A percentile compares a stretch with the other conserved stretches of the same genome.
Evolutionary conservation across 2,329 filamentous ascomycete species (phyloP).

Genomic region (Cordyceps fumosorosea): DNA sequence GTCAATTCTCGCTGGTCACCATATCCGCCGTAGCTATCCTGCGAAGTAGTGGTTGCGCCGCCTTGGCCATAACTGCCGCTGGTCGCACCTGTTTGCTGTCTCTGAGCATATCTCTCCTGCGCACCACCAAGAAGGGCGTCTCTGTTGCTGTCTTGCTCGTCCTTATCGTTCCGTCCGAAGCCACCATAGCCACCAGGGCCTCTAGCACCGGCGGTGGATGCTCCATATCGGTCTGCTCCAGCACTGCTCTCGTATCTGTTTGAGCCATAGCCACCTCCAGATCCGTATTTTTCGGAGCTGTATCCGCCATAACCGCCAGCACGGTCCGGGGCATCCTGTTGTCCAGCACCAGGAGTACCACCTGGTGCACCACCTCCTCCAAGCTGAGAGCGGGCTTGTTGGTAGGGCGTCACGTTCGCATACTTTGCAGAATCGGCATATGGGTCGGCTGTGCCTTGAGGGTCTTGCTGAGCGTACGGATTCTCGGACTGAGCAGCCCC

Average conservation of each 20-base stretch:
- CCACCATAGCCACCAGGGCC: constrained; percentile 57
- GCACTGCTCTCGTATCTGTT: constrained; percentile 44
- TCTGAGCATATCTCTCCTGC: constrained; percentile 40
- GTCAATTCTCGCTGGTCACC: constrained; percentile 72
- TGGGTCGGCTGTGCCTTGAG: constrained; percentile 37
- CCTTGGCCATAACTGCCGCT: constrained; percentile 15
- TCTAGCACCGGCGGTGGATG: constrained; percentile 26
- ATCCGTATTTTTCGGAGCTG: constrained; percentile 47
- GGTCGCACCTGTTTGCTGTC: constrained; percentile 21
- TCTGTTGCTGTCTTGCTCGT: constrained; percentile 45
- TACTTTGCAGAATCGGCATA: constrained; percentile 45
- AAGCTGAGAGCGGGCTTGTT: constrained; percentile 34
- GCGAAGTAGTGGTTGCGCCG: constrained; percentile 12
- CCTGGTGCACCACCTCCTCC: constrained; percentile 21
- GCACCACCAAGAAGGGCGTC: constrained; percentile 59
- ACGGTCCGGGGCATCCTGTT: constrained; percentile 16
- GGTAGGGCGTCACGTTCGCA: constrained; percentile 39
- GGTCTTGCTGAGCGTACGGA: constrained; percentile 50
- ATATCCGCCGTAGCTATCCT: constrained; percentile 43
- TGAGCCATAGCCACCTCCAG: constrained; percentile 42
- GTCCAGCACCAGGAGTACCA: constrained; percentile 14
- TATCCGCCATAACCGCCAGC: constrained; percentile 35
- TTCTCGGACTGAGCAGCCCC: constrained; percentile 42
- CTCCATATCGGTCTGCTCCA: constrained; percentile 21
- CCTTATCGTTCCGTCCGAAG: constrained; percentile 41